Evolutionary conservation across 495 filamentous ascomycete genomes (phyloP).

Genomic region (Rhypophila decipiens): DNA sequence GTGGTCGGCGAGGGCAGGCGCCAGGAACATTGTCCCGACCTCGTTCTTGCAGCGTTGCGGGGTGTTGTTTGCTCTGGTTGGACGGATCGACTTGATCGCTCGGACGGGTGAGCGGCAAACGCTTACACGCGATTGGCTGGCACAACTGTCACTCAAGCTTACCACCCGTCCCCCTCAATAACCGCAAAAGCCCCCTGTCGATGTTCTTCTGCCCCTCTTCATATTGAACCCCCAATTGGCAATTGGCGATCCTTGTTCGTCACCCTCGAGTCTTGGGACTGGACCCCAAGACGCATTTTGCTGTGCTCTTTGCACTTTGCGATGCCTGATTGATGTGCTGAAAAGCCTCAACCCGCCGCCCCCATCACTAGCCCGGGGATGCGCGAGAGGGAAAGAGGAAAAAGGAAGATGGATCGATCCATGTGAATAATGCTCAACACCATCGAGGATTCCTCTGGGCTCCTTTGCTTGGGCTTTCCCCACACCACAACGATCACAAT

Average conservation of each 20-base stretch:
- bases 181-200: no score
- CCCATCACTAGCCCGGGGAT: neutral
- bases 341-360: neutral
- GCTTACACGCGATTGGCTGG: constrained; percentile 17
- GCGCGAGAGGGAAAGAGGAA: neutral
- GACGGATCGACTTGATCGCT: constrained; percentile 7
- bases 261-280: neutral
- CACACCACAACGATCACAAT: neutral
- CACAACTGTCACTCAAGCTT: neutral
- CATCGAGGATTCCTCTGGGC: neutral
- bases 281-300: neutral
- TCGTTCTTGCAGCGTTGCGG: constrained; percentile 5
- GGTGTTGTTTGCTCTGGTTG: constrained; percentile 16
- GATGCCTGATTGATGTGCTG: neutral
- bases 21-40: neutral
- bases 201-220: constrained; percentile 3
- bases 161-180: constrained; percentile 14
- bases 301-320: neutral
- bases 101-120: constrained; percentile 21
- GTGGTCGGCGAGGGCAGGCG: neutral
- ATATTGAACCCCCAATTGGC: no score
- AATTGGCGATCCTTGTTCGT: neutral
- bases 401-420: no score
- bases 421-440: no score
- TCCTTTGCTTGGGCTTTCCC: neutral